Evolutionary conservation across 2,329 filamentous ascomycete species (phyloP).

Genomic region (Elsinoe arachidis): DNA sequence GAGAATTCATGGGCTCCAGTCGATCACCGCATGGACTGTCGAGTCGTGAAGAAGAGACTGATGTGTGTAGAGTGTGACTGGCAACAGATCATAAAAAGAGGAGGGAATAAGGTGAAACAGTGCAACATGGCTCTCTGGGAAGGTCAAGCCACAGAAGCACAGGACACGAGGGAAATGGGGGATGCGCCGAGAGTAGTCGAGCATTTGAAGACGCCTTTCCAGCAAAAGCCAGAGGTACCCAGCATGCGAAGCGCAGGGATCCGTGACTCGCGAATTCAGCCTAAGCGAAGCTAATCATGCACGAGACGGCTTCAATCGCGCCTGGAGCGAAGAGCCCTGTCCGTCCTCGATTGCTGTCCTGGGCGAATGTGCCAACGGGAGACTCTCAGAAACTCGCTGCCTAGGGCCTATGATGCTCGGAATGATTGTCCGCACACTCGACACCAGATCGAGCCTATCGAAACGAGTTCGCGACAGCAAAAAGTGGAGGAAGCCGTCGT

Average conservation of each 20-base stretch:
- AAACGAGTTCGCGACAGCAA: not conserved
- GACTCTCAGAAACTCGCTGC: not conserved
- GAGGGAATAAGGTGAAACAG: constrained; percentile 12
- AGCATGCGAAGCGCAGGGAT: constrained; percentile 11
- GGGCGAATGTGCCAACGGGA: not conserved
- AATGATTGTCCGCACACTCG: not conserved
- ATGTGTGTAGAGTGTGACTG: constrained; percentile 3
- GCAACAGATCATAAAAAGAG: constrained; percentile 1
- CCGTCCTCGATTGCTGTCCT: not conserved
- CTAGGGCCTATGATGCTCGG: not conserved
- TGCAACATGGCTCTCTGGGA: constrained; percentile 12
- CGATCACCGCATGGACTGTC: constrained; percentile 2
- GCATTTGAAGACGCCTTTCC: constrained; percentile 7
- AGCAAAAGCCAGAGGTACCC: not conserved
- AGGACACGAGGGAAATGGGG: constrained; percentile 8
- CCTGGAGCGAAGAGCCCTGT: constrained; percentile 8
- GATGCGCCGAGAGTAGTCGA: constrained; percentile 9
- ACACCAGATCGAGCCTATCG: not conserved
- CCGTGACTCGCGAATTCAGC: constrained; percentile 12
- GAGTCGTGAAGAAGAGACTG: constrained; percentile 15
- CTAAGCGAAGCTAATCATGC: constrained; percentile 13
- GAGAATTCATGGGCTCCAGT: not conserved
- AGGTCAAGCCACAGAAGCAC: constrained; percentile 13
- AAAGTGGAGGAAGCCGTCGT: not conserved
- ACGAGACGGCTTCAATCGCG: constrained; percentile 10